phyloP scores from a whole-genome alignment of 306 rosid species.

The Herpetospermum pedunculosum region DNA sequence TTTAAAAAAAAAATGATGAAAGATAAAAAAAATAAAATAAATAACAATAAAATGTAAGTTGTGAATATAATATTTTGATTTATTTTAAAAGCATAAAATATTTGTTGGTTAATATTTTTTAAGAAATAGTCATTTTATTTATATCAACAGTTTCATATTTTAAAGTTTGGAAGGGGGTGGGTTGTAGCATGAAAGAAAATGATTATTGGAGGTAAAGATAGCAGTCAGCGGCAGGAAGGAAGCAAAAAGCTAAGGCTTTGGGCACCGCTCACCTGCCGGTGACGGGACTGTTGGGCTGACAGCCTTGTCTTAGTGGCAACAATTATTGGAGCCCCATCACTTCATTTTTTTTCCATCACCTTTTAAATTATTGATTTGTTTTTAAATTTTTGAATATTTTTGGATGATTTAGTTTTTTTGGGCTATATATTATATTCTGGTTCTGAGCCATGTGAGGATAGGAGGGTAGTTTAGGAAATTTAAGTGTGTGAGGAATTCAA shows the following conservation, averaged over 20 bases:
- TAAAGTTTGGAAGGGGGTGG: too few relatives aligned
- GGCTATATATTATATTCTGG: not conserved
- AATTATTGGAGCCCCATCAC: constrained; percentile 30
- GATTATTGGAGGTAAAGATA: not conserved
- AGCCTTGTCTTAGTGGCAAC: not conserved
- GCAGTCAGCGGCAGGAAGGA: not conserved
- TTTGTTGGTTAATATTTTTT: too few relatives aligned
- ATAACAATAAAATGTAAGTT: too few relatives aligned
- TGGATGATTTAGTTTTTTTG: not conserved
- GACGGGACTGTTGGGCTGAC: constrained; percentile 1
- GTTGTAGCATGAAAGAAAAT: not conserved
- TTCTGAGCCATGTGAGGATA: not conserved
- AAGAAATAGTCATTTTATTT: too few relatives aligned
- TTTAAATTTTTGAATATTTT: too few relatives aligned
- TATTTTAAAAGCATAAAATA: too few relatives aligned
- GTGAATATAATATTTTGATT: too few relatives aligned
- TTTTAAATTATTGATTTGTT: constrained; percentile 29
- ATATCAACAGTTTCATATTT: too few relatives aligned
- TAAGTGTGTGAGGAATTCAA: not conserved
- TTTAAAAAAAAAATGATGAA: too few relatives aligned
- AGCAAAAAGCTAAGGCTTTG: not conserved
- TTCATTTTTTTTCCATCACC: not conserved
- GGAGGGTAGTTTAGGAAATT: not conserved
- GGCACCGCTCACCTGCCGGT: constrained; percentile 3
- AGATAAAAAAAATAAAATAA: too few relatives aligned